Conservation (phyloP, 768 basidiomycete species). For the Mycena rebaudengoi region DNA sequence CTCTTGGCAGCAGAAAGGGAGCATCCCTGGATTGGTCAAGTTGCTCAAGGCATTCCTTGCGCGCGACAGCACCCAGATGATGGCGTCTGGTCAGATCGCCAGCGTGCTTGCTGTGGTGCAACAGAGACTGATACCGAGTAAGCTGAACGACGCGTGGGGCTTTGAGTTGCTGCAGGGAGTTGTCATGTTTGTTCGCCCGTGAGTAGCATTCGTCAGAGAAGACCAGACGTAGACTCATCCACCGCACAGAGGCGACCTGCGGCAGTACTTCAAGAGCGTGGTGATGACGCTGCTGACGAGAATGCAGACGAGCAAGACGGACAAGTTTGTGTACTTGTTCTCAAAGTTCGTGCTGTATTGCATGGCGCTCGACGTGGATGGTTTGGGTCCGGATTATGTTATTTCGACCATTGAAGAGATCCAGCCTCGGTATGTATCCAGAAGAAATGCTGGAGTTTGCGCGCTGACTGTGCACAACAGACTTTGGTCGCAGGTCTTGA, state of each 20-base stretch:
- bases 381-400: constrained; percentile 81
- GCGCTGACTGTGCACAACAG: constrained; percentile 32
- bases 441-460: neutral
- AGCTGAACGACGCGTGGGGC: constrained; percentile 89
- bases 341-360: constrained; percentile 79
- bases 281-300: constrained; percentile 84
- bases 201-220: constrained; percentile 41
- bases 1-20: constrained; percentile 94
- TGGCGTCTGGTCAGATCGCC: constrained; percentile 73
- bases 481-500: constrained; percentile 83
- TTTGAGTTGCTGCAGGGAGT: constrained; percentile 89
- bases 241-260: constrained; percentile 62
- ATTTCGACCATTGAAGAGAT: constrained; percentile 83
- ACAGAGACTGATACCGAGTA: constrained; percentile 88
- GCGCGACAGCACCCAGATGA: constrained; percentile 74
- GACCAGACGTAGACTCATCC: neutral
- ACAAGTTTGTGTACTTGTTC: constrained; percentile 86
- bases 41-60: constrained; percentile 85
- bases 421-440: constrained; percentile 75
- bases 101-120: constrained; percentile 88
- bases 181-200: constrained; percentile 79
- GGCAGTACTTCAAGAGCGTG: constrained; percentile 77
- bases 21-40: constrained; percentile 91
- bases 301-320: constrained; percentile 89
- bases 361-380: constrained; percentile 78